These are phyloP conservation scores for Escovopsis sp. DNA, from an alignment of 2,329 filamentous ascomycete genomes.

Conservation along the genomic window DNA sequence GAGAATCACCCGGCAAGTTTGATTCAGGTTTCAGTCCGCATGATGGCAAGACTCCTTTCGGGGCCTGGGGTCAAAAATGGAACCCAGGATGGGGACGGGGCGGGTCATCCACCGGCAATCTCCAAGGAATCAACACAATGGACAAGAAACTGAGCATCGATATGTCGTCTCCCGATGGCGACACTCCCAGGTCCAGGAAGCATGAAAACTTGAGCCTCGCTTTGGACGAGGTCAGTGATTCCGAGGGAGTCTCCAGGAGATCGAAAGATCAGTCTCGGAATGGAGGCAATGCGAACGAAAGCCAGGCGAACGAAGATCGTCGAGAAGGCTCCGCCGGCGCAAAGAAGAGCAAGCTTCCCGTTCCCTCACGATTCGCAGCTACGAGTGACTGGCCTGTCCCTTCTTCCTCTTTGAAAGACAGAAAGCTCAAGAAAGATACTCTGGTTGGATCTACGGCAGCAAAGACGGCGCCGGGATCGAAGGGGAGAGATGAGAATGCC, in stretches of 20 bases:
- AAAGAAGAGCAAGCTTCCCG: conserved; percentile 27
- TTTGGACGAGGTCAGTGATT: conserved; percentile 32
- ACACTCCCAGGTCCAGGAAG: conserved; percentile 36
- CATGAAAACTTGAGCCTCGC: conserved; percentile 29
- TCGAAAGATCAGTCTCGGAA: conserved; percentile 18
- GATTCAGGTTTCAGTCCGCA: conserved; percentile 39
- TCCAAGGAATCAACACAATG: conserved; percentile 16
- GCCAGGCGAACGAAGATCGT: conserved; percentile 9
- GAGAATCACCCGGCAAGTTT: conserved; percentile 39
- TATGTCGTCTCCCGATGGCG: conserved; percentile 34
- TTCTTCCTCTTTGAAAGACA: conserved; percentile 19
- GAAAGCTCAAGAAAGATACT: conserved; percentile 23
- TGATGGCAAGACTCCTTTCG: conserved; percentile 31
- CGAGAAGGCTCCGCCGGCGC: conserved; percentile 22
- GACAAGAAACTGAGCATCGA: conserved; percentile 28
- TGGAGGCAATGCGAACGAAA: conserved; percentile 8
- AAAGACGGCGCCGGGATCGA: conserved; percentile 3
- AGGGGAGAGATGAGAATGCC: conserved; percentile 18
- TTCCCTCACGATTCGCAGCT: conserved; percentile 10
- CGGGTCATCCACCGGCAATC: conserved; percentile 20
- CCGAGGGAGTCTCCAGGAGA: conserved; percentile 27
- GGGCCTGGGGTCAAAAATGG: conserved; percentile 48
- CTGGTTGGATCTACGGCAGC: conserved; percentile 9
- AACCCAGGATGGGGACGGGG: conserved; percentile 21
- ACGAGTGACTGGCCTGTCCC: conserved; percentile 10